Evolutionary conservation across 345 rosid species (phyloP).

Genomic region (Durio zibethinus): DNA sequence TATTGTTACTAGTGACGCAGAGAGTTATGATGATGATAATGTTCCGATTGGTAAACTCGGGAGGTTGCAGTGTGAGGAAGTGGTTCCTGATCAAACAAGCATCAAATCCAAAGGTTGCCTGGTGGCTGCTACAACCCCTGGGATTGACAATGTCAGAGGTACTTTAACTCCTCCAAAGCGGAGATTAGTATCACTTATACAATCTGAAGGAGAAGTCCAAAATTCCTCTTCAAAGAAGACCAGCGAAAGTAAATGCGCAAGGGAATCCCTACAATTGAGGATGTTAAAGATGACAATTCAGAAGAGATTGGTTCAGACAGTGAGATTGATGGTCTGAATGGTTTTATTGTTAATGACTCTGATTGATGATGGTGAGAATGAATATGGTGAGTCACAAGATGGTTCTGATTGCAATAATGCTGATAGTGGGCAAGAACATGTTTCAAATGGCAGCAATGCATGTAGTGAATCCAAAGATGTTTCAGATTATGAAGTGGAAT

Average conservation of each 20-base stretch:
- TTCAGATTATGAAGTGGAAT: constrained; percentile 37
- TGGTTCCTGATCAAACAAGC: constrained; percentile 3
- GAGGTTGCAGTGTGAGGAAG: constrained; percentile 30
- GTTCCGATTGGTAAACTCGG: constrained; percentile 43
- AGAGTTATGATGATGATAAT: constrained; percentile 49
- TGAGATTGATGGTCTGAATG: constrained; percentile 46
- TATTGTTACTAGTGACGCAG: constrained; percentile 55
- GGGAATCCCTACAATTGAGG: constrained; percentile 35
- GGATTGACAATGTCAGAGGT: constrained; percentile 12
- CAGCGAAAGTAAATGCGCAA: constrained; percentile 16
- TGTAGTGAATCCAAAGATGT: constrained; percentile 27
- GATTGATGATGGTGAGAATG: constrained; percentile 16
- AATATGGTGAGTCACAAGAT: constrained; percentile 10
- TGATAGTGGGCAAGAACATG: neutral
- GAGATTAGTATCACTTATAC: constrained; percentile 41
- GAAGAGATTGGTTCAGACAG: constrained; percentile 40
- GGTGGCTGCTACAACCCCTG: constrained; percentile 5
- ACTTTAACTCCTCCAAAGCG: constrained; percentile 22
- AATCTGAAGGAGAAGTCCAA: constrained; percentile 25
- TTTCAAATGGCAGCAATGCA: constrained; percentile 11
- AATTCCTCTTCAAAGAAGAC: constrained; percentile 19
- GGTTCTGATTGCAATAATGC: constrained; percentile 1
- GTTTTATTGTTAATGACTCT: constrained; percentile 49
- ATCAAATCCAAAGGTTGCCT: constrained; percentile 13
- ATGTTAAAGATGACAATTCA: constrained; percentile 36